Evolutionary conservation across 1,139 yeast genomes (phyloP).

Genomic region (Blastobotrys buckinghamii): DNA sequence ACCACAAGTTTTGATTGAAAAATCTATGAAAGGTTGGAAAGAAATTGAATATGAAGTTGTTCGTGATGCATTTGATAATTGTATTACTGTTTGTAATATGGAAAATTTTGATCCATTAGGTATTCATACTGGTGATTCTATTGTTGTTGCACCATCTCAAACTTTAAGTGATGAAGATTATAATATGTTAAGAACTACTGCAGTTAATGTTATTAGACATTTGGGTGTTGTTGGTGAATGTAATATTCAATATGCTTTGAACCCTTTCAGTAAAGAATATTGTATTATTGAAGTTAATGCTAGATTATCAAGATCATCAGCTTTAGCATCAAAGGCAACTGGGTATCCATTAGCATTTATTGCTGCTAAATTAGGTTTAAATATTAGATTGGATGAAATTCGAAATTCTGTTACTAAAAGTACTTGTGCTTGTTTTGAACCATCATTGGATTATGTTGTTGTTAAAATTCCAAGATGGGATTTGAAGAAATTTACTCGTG

Average conservation of each 20-base stretch:
- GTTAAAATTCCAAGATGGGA: slow-evolving; percentile 99
- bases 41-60: slow-evolving; percentile 99
- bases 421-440: slow-evolving; percentile 96
- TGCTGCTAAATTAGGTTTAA: slow-evolving; percentile 94
- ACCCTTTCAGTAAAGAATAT: slow-evolving; percentile 90
- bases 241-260: slow-evolving; percentile 94
- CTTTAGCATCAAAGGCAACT: slow-evolving; percentile 97
- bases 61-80: slow-evolving; percentile 94
- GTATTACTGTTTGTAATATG: slow-evolving; percentile 99
- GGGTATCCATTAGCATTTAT: slow-evolving; percentile 98
- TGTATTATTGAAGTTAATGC: slow-evolving; percentile 98
- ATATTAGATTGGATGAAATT: slow-evolving; percentile 87
- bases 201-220: slow-evolving; percentile 95
- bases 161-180: slow-evolving; percentile 95
- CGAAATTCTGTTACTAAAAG: slow-evolving; percentile 91
- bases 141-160: slow-evolving; percentile 98
- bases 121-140: slow-evolving; percentile 98
- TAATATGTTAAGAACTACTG: slow-evolving; percentile 97
- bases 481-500: slow-evolving; percentile 90
- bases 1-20: slow-evolving; percentile 93
- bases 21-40: slow-evolving; percentile 99
- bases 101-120: slow-evolving; percentile 98
- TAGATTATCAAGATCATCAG: slow-evolving; percentile 95
- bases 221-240: slow-evolving; percentile 99
- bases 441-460: slow-evolving; percentile 94